Base-by-base conservation (phyloP, 257 asterid genomes). In the Lycium ferocissimum region DNA sequence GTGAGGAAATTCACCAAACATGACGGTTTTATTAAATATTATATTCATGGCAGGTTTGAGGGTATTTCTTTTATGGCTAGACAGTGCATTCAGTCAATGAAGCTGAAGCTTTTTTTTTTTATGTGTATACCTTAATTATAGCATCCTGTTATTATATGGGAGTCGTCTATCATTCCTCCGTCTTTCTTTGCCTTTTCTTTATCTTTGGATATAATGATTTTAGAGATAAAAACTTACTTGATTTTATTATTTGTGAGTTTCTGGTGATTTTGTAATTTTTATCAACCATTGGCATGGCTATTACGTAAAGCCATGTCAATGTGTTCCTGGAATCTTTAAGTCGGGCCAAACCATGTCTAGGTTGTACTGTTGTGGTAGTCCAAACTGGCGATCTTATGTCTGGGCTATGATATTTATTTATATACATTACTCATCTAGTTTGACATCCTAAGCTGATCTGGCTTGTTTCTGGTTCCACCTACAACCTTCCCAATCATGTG, bases 1-100 rank as follows among this genome's bases (percentile, higher is more conserved):
- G 62, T 20, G 61, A 75, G 62, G 61, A 49, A 53, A 22, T 49
- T 75, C 43, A 47, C 62, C 61, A 86, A 86, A 63, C n/a, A 45
- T 62, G 35, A 17, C 37, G 45, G 81, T 8, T 86, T 47, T 73
- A 6, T 76, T 53, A 53, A 76, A 13, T 26, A 51, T 26, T 26
- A 51, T 26, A 14, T 14, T 53, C 81, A 76, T 26, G 65, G 65
- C 3, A 38, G 17, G 38, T 26, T 53, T 6, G 82, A 22, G 0
- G 70, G 70, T 22, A 9, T 62, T 62, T 20, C 13, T 59, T 62
- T 62, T 18, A 20, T 62, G 70, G 2, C 70, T 62, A 62, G 70
- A 37, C 47, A 53, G 61, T 78, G 3, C 15, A 53, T 54, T 33
- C 65, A 33, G 61, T 14, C 47, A 8, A 53, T 51, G 9, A 7